Evolutionary conservation across 1,284 basidiomycete genomes (phyloP), one percentile per base, ranked within the genome.

Genomic region (Trichosporon asahii): DNA sequence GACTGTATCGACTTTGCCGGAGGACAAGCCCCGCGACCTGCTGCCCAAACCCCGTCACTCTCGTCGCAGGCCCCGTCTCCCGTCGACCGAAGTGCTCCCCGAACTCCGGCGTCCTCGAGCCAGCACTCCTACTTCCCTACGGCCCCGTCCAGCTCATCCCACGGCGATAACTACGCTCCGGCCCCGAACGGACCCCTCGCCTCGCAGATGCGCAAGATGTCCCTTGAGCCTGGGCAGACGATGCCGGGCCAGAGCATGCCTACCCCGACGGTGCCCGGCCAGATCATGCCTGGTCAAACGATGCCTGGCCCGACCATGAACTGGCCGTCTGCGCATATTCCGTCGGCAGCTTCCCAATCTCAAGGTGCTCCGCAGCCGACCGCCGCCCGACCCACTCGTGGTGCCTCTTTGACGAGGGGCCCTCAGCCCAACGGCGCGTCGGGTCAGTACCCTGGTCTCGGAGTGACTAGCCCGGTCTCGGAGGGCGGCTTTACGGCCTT

Each of bases 1-100:
- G 93, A 94, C 37, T 95, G 93, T 77, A 91, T 93, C 72, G 89
- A 91, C 29, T 93, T 94, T 80, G 92, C 93, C 35, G 84, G 86
- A 18, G 29, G 27, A n/a, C 57, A 33, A 14, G 15, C 65, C 6
- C 49, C 49, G 27, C 57, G 57, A n/a, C 57, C 57, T n/a, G 57
- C 9, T 12, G 29, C 21, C 6, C 57, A 61, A 18, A 61, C 29
- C 2, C 27, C 57, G 2, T 23, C 57, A 21, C 49, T 53, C 29
- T 23, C 27, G 5, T 61, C 65, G 14, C 44, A 8, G 18, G 46
- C 60, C 4, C 9, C 61, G 1, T 68, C 66, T 3, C 66, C 66
- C 14, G 21, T 21, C 37, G 31, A 37, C 14, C 44, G 46, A 2
- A 8, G 21, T 25, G 46, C 18, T 33, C 44, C 37, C 33, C 53